Percentiles rank a stretch among this genome's conserved stretches.
phyloP scores from a whole-genome alignment of 139 green algal species.

The Chlamydomonas sp. region DNA sequence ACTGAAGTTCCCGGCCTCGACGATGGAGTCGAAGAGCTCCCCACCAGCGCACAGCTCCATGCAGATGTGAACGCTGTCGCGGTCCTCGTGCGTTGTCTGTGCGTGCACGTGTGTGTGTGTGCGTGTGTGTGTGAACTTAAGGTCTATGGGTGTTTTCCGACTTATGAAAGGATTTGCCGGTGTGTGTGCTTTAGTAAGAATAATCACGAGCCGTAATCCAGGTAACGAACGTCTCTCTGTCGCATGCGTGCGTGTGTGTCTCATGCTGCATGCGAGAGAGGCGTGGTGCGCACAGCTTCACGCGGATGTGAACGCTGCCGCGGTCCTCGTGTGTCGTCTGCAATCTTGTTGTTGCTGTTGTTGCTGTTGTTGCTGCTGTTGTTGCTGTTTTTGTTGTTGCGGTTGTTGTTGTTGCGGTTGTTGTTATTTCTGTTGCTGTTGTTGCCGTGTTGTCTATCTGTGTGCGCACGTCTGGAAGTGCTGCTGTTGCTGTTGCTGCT shows the following conservation, averaged over 20 bases:
- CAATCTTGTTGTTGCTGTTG: neutral
- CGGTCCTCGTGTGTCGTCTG: slow-evolving; percentile 71
- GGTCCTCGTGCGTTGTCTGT: slow-evolving; percentile 70
- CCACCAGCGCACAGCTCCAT: slow-evolving; percentile 80
- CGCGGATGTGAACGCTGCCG: slow-evolving; percentile 75
- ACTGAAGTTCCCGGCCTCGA: slow-evolving; percentile 72
- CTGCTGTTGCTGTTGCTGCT: too few relatives aligned
- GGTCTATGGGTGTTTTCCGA: neutral
- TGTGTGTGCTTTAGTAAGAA: neutral
- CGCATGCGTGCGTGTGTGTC: neutral
- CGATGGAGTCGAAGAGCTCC: slow-evolving; percentile 97
- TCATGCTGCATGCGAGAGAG: too few relatives aligned
- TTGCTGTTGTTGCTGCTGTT: neutral
- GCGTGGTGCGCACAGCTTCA: slow-evolving; percentile 90
- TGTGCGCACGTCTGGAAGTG: too few relatives aligned
- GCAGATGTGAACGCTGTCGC: slow-evolving; percentile 72
- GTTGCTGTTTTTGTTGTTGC: neutral
- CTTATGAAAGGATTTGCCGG: neutral
- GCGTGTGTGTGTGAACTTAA: too few relatives aligned
- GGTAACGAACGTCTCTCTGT: neutral
- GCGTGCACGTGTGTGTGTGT: too few relatives aligned
- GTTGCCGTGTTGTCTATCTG: too few relatives aligned
- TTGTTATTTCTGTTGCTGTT: neutral
- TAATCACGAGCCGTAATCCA: neutral
- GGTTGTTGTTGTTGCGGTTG: neutral